phyloP scores from a whole-genome alignment of 73 alveolate genomes.

The Paramecium tetraurelia region DNA sequence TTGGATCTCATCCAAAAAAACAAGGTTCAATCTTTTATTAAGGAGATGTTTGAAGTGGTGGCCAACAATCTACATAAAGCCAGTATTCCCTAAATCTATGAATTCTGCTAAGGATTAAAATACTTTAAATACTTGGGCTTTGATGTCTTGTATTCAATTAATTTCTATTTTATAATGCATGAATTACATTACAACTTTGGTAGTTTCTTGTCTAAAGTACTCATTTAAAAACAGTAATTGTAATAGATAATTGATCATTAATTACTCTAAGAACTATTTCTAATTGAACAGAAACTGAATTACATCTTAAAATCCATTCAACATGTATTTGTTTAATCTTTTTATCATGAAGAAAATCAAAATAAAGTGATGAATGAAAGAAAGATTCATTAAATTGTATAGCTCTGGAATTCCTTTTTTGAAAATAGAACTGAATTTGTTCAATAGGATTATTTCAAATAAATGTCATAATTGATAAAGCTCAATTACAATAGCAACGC shows the following conservation, averaged over 20 bases:
- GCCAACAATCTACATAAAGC: constrained; percentile 36
- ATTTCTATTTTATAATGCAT: not conserved
- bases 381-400: constrained; percentile 26
- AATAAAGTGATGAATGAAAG: constrained; percentile 23
- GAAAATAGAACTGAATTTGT: constrained; percentile 35
- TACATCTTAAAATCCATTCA: constrained; percentile 30
- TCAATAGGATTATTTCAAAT: not conserved
- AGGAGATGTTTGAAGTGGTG: constrained; percentile 41
- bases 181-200: constrained; percentile 31
- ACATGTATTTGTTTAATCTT: constrained; percentile 4
- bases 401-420: not conserved
- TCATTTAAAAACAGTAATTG: not conserved
- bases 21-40: not conserved
- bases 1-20: not conserved
- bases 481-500: not conserved
- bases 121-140: constrained; percentile 39
- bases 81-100: not conserved
- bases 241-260: not conserved
- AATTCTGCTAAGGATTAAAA: constrained; percentile 30
- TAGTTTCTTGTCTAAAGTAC: not conserved
- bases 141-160: constrained; percentile 14
- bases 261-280: not conserved
- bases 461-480: not conserved
- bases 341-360: constrained; percentile 41
- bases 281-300: constrained; percentile 32